Evolutionary conservation across 805 yeast species (phyloP).

Genomic region (Zygosaccharomyces bailii): DNA sequence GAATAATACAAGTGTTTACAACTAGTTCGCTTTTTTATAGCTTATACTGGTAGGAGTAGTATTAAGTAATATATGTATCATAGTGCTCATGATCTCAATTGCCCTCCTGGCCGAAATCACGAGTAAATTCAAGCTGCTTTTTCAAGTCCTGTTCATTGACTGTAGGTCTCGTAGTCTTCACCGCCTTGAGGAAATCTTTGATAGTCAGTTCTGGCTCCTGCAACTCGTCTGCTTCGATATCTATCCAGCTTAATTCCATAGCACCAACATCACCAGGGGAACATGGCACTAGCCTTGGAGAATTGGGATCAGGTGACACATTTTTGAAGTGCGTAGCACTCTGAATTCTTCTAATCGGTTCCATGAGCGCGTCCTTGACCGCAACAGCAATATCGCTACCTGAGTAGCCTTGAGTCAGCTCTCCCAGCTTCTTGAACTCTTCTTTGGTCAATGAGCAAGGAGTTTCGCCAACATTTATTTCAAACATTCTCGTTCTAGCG

Average conservation of each 20-base stretch:
- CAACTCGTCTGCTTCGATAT: conserved; percentile 81
- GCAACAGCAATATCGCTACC: conserved; percentile 97
- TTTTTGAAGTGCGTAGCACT: conserved; percentile 91
- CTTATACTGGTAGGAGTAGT: not conserved
- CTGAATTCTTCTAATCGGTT: conserved; percentile 93
- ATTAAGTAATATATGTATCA: not conserved
- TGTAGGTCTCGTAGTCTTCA: conserved; percentile 89
- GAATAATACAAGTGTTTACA: conserved; percentile 45
- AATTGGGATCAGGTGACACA: conserved; percentile 40
- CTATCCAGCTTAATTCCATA: conserved; percentile 89
- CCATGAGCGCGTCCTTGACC: conserved; percentile 96
- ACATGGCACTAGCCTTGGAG: conserved; percentile 72
- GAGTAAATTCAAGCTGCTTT: conserved; percentile 83
- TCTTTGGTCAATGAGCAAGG: conserved; percentile 73
- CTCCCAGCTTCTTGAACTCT: conserved; percentile 77
- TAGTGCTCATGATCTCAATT: conserved; percentile 42
- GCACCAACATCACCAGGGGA: conserved; percentile 95
- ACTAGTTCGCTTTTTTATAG: conserved; percentile 15
- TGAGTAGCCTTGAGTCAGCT: conserved; percentile 94
- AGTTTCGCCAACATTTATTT: conserved; percentile 84
- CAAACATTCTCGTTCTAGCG: conserved; percentile 91
- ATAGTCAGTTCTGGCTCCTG: conserved; percentile 85
- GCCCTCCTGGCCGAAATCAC: conserved; percentile 97
- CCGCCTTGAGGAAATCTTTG: conserved; percentile 90
- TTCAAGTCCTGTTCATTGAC: conserved; percentile 81